phyloP scores from a whole-genome alignment of 2,329 filamentous ascomycete species.

The Colletotrichum orbiculare region DNA sequence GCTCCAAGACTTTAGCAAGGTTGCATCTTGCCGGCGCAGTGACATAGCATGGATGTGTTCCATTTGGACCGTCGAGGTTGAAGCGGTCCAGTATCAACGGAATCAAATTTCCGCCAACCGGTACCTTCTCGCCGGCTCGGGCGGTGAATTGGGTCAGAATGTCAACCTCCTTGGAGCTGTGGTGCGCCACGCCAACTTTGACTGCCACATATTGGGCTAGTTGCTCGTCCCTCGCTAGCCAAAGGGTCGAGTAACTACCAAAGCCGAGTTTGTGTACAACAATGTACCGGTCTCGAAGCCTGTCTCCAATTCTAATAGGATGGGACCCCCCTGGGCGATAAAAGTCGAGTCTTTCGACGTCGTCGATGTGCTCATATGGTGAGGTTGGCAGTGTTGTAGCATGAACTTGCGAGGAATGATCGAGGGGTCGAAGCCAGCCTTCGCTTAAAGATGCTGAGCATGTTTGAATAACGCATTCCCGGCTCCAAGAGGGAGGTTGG shows the following conservation, averaged over 20 bases:
- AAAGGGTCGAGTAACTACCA: constrained; percentile 47
- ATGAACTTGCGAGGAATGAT: not conserved
- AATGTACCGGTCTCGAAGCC: constrained; percentile 44
- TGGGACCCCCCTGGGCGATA: constrained; percentile 52
- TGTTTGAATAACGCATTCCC: constrained; percentile 11
- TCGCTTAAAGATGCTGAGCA: constrained; percentile 5
- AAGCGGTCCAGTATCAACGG: constrained; percentile 42
- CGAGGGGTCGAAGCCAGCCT: not conserved
- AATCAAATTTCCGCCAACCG: constrained; percentile 27
- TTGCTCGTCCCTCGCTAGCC: constrained; percentile 46
- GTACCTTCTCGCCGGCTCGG: not conserved
- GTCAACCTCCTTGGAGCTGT: constrained; percentile 38
- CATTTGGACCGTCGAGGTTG: constrained; percentile 42
- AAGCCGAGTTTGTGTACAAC: constrained; percentile 46
- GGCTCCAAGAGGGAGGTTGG: not conserved
- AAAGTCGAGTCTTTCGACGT: constrained; percentile 40
- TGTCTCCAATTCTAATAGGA: constrained; percentile 50
- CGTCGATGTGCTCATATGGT: constrained; percentile 39
- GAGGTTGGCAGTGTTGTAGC: constrained; percentile 1
- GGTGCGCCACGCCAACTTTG: constrained; percentile 46
- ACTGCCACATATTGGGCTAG: constrained; percentile 45
- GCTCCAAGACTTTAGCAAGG: constrained; percentile 39
- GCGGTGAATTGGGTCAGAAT: constrained; percentile 39
- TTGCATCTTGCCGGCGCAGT: constrained; percentile 42
- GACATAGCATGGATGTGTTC: constrained; percentile 44